Percentiles rank a stretch among this genome's conserved stretches.
These are phyloP conservation scores for Russula ochroleuca DNA, from an alignment of 768 basidiomycete species.

Conservation along the genomic window DNA sequence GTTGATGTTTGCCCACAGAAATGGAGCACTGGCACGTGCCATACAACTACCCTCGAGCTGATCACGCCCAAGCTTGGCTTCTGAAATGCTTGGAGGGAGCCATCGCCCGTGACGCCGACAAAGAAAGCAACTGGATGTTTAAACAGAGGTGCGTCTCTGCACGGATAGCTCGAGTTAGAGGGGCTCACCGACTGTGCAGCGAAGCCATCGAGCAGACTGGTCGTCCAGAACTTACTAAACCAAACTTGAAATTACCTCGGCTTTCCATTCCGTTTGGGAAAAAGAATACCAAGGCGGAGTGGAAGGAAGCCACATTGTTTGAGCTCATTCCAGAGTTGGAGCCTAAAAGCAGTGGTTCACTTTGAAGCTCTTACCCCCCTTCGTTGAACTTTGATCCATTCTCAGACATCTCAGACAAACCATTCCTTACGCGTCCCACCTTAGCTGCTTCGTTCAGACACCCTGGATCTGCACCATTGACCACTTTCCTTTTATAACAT, in stretches of 20 bases:
- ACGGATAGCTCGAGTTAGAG: not conserved
- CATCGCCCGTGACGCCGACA: conserved; percentile 31
- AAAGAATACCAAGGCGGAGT: conserved; percentile 9
- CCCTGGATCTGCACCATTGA: conserved; percentile 5
- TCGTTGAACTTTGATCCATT: not conserved
- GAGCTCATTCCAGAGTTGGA: conserved; percentile 18
- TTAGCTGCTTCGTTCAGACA: not conserved
- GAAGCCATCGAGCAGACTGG: conserved; percentile 16
- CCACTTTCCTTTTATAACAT: conserved; percentile 11
- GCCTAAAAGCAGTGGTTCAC: not conserved
- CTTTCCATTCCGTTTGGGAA: conserved; percentile 19
- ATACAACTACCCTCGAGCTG: conserved; percentile 38
- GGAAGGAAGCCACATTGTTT: conserved; percentile 16
- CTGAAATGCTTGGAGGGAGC: conserved; percentile 28
- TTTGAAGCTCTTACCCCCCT: not conserved
- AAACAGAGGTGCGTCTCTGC: conserved; percentile 30
- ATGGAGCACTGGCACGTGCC: conserved; percentile 47
- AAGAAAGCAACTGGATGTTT: conserved; percentile 26
- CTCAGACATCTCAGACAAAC: not conserved
- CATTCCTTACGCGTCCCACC: not conserved
- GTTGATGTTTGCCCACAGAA: conserved; percentile 32
- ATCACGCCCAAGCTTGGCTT: conserved; percentile 42
- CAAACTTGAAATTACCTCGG: conserved; percentile 15
- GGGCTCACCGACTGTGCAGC: conserved; percentile 1
- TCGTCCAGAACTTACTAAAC: conserved; percentile 15